These are phyloP conservation scores for Dillenia suffruticosa DNA, from an alignment of 164 flowering plant genomes.

Conservation along the genomic window DNA sequence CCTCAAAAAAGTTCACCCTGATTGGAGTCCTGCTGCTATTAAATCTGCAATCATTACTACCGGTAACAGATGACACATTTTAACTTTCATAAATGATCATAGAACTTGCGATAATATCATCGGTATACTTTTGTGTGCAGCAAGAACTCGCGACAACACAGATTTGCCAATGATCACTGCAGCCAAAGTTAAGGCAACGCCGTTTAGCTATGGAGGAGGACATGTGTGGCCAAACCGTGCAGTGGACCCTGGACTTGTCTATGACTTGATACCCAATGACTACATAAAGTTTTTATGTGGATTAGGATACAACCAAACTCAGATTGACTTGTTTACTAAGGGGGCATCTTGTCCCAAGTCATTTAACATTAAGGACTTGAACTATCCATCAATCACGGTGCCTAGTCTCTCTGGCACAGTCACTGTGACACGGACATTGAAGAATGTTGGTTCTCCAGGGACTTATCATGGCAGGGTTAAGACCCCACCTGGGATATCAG, in stretches of 20 bases:
- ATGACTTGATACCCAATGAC: constrained; percentile 31
- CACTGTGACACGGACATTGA: constrained; percentile 48
- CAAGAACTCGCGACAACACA: constrained; percentile 32
- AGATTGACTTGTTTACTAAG: background rate
- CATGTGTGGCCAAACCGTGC: constrained; percentile 50
- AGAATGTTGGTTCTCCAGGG: constrained; percentile 64
- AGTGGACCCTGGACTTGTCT: constrained; percentile 57
- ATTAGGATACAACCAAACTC: constrained; percentile 15
- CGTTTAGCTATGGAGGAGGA: constrained; percentile 59
- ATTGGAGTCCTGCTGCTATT: constrained; percentile 82
- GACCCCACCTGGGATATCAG: constrained; percentile 35
- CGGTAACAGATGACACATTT: constrained; percentile 21
- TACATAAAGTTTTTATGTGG: constrained; percentile 49
- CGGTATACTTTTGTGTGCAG: constrained; percentile 18
- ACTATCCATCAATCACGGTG: constrained; percentile 75
- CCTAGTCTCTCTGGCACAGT: constrained; percentile 36
- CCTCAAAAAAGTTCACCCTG: constrained; percentile 58
- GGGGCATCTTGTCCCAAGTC: constrained; percentile 14
- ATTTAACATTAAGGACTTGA: constrained; percentile 30
- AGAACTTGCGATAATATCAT: too few species aligned
- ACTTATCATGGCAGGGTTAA: constrained; percentile 32
- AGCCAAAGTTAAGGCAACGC: constrained; percentile 28
- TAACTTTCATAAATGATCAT: too few species aligned
- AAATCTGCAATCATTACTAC: constrained; percentile 81
- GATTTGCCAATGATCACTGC: constrained; percentile 26